These are phyloP conservation scores for Ganoderma boninense DNA, from an alignment of 1,284 basidiomycete species.

Conservation along the genomic window DNA sequence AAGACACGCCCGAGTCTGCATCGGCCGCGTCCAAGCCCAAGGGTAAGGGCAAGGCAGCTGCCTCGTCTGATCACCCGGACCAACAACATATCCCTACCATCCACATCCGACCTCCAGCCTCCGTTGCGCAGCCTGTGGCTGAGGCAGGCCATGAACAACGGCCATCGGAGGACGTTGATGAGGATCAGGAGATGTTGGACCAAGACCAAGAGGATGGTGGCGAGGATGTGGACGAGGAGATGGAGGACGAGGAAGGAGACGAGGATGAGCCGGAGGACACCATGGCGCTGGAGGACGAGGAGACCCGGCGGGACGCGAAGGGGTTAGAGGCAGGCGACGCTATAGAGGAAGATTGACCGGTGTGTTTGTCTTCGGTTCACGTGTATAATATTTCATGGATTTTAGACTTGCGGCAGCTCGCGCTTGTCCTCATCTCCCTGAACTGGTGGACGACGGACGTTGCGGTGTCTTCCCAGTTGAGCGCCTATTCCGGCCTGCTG, in stretches of 20 bases:
- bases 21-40: constrained; percentile 36
- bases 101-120: constrained; percentile 29
- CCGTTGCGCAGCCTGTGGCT: constrained; percentile 26
- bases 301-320: constrained; percentile 26
- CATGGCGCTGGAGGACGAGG: constrained; percentile 37
- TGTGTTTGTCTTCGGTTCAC: constrained; percentile 7
- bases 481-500: no score
- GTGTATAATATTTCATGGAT: constrained; percentile 5
- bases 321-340: constrained; percentile 25
- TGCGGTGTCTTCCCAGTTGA: no score
- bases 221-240: constrained; percentile 33
- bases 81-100: constrained; percentile 35
- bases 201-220: constrained; percentile 42
- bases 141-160: constrained; percentile 30
- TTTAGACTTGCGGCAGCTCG: not conserved
- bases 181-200: constrained; percentile 40
- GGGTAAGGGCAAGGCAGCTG: constrained; percentile 38
- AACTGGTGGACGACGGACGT: not conserved
- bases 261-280: constrained; percentile 34
- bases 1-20: constrained; percentile 34
- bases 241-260: constrained; percentile 34
- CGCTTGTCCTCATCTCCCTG: not conserved
- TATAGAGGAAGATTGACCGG: constrained; percentile 11
- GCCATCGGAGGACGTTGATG: constrained; percentile 38
- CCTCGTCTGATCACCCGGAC: constrained; percentile 10